Base-by-base conservation (phyloP, 306 rosid genomes). In the Malus orientalis region DNA sequence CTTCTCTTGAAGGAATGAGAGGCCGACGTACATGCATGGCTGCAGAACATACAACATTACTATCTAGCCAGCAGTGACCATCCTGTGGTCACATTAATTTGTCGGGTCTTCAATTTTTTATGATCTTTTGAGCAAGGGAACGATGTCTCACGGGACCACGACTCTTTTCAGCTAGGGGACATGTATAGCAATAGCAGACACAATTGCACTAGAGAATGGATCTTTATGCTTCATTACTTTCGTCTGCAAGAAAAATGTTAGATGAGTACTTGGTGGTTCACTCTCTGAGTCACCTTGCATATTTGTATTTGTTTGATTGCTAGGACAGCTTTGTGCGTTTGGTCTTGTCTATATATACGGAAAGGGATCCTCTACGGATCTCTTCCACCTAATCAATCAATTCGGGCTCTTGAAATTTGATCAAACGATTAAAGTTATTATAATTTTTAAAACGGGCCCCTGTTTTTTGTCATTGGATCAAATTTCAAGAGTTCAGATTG, bases 41-140 rank as follows among this genome's bases (percentile, higher is more conserved):
- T 40, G 6, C 5, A 45, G 16, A 45, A 45, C 6, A 45, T 3
- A 12, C 51, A 11, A 45, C 51, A 4, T 45, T 45, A 44, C 51
- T 45, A 45, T 11, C 51, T 0, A 45, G 16, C 5, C 4, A 45
- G 16, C 12, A 45, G 16, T 13, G 15, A 45, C 16, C 14, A 45
- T 79, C 69, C 6, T 71, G 84, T 3, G 82, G 81, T 25, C 60
- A 20, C 6, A n/a, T 57, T 57, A 57, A 51, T 23, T 55, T 55
- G 36, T 20, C 29, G 36, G 63, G 64, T 8, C 16, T 22, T 65
- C 12, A 57, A 3, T 0, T 29, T 14, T 49, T 45, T 3, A 36
- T 27, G 1, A 8, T 18, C 11, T 33, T 19, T 15, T 14, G 23
- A n/a, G 59, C 10, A 27, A 12, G 9, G 10, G 30, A 25, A 16